Evolutionary conservation across 2,329 filamentous ascomycete genomes (phyloP), one percentile per base, ranked within the genome.

Genomic region (Coniella lustricola): DNA sequence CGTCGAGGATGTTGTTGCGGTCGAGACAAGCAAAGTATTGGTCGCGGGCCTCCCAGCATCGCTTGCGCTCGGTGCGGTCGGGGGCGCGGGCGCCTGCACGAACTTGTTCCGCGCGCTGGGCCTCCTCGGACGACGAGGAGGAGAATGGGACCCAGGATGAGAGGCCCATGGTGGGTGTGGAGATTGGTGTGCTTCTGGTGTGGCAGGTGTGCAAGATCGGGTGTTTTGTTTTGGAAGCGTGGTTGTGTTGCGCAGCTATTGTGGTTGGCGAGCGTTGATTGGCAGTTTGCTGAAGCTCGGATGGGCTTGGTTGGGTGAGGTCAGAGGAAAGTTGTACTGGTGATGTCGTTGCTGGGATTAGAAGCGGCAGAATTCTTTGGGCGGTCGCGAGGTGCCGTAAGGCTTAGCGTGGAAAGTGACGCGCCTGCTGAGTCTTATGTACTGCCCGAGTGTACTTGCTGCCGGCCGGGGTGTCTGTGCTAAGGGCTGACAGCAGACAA

Each of bases 11-110:
- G 62, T 76, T 71, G 72, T 90, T 76, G 56, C 77, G 77, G 68
- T 97, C 90, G 39, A 98, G 77, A 62, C 93, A 98, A 56, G 74
- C 71, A 67, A 95, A 97, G 76, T 93, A 97, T 54, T 70, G 69
- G 70, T 98, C 93, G 57, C 93, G 82, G 40, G 86, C 83, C 60
- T 89, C 85, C 86, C 91, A 98, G 79, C 93, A 98, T 62, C 79
- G 75, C 59, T 82, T 75, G 61, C 93, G 84, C 66, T 90, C 87
- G 55, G 77, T 80, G 55, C 91, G 84, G 62, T 88, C 87, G n/a
- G 93, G 93, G 4, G 90, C 89, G 60, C 90, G 74, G 55, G 70
- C 66, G 58, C 78, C 78, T 54, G 67, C 65, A 63, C 77, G 76
- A 57, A 81, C 72, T 56, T 75, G 74, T 54, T 75, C 68, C 57